Base-by-base conservation (phyloP, 2,329 filamentous ascomycete species). In the Aureobasidium vineae region DNA sequence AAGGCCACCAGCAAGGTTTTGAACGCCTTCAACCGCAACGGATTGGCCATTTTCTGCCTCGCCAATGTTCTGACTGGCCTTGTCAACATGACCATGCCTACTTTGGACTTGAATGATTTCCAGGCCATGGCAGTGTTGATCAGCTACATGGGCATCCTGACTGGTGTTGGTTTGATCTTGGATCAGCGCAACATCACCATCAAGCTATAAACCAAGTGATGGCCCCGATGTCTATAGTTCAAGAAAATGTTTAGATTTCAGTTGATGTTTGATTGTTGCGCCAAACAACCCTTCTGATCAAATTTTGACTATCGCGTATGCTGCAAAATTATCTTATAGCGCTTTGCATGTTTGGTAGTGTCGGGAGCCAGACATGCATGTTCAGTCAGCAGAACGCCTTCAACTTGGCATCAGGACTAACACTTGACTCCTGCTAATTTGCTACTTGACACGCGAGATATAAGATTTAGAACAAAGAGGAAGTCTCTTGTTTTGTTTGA, bases 51-150 rank as follows among this genome's bases (percentile, higher is more conserved):
- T 0, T 99, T 99, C 75, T 77, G 99, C 67, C 74, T 93, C 43
- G 93, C 95, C 2, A 99, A 99, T 74, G 78, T 99, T 54, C 78
- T 97, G 69, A 99, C 95, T 0, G 95, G 95, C 0, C 75, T 92
- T 19, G 89, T 98, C 64, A 99, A 99, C 76, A 82, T 99, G 83
- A 90, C 88, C 4, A 77, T 98, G 65, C 88, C 89, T 45, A 99
- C 95, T 2, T 78, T 98, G 70, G 85, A 94, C 74, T 86, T 90
- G 69, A 83, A 82, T 5, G 84, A 86, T 10, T 72, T 84, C 3
- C 76, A 80, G 66, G 86, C 92, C 0, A 91, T 97, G 86, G 87
- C 77, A 0, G 86, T 97, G 40, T 77, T 99, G 69, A 77, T 91
- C 26, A 85, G 77, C 5, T 98, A 98, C 77, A 88, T 88, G 60